phyloP scores from a whole-genome alignment of 2,329 filamentous ascomycete genomes.

The Colletotrichum salicis region DNA sequence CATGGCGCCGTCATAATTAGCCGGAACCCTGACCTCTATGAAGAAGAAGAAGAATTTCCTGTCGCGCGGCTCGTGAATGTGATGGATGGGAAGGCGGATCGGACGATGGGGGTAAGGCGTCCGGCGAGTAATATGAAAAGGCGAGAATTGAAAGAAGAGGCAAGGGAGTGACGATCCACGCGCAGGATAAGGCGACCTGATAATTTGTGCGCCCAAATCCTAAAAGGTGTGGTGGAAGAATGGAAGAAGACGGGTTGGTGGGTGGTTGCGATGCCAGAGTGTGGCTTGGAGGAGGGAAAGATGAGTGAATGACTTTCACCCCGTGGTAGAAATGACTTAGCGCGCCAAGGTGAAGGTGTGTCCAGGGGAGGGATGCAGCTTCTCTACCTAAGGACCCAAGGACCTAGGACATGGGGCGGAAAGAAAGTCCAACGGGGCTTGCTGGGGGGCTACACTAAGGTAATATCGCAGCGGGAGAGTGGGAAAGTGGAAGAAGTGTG shows the following conservation, averaged over 20 bases:
- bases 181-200: slow-evolving; percentile 22
- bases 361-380: slow-evolving; percentile 21
- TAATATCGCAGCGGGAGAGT: background rate
- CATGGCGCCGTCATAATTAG: slow-evolving; percentile 49
- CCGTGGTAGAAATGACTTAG: slow-evolving; percentile 9
- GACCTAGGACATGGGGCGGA: slow-evolving; percentile 14
- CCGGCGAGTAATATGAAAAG: slow-evolving; percentile 1
- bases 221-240: slow-evolving; percentile 12
- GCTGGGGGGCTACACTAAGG: slow-evolving; percentile 19
- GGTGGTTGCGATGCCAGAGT: slow-evolving; percentile 19
- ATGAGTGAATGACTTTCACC: slow-evolving; percentile 14
- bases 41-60: slow-evolving; percentile 9
- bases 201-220: slow-evolving; percentile 10
- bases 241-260: slow-evolving; percentile 23
- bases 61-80: slow-evolving; percentile 1
- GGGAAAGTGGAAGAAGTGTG: slow-evolving; percentile 15
- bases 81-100: background rate
- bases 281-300: slow-evolving; percentile 30
- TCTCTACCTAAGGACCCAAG: background rate
- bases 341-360: slow-evolving; percentile 19
- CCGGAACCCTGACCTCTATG: slow-evolving; percentile 23
- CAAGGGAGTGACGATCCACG: slow-evolving; percentile 27
- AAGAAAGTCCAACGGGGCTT: slow-evolving; percentile 17
- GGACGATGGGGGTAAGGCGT: slow-evolving; percentile 6
- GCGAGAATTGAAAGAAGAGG: slow-evolving; percentile 24